Percentiles rank a stretch among this genome's conserved stretches.
Evolutionary conservation across 192 early-diverging fungal species (phyloP).

Genomic region (Coemansia sp.): DNA sequence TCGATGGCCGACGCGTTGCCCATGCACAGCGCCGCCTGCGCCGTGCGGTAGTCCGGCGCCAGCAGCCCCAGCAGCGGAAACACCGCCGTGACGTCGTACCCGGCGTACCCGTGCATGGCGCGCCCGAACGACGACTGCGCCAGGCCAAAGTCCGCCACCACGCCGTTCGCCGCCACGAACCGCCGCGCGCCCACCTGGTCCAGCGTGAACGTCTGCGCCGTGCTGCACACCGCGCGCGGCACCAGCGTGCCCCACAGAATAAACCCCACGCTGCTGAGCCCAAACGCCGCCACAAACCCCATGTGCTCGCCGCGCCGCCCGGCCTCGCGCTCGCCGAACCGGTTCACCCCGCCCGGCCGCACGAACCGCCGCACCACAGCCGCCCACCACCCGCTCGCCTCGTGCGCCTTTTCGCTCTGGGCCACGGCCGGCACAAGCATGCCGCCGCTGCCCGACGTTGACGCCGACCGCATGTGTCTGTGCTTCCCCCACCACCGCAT

Average conservation of each 20-base stretch:
- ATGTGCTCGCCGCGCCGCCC: constrained; percentile 40
- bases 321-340: constrained; percentile 44
- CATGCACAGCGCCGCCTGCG: constrained; percentile 19
- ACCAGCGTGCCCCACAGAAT: constrained; percentile 57
- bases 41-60: constrained; percentile 17
- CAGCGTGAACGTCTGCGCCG: constrained; percentile 49
- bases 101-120: constrained; percentile 47
- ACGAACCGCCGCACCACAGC: constrained; percentile 22
- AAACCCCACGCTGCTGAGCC: constrained; percentile 51
- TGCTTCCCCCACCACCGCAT: not conserved
- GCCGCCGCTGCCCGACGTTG: constrained; percentile 1
- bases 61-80: constrained; percentile 51
- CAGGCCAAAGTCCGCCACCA: constrained; percentile 53
- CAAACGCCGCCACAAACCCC: constrained; percentile 50
- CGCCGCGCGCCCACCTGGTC: constrained; percentile 25
- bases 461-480: not conserved
- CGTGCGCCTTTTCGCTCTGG: not conserved
- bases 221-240: constrained; percentile 54
- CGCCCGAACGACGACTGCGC: constrained; percentile 34
- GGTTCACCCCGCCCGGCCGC: constrained; percentile 54
- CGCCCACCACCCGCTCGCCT: not conserved
- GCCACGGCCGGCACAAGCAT: not conserved
- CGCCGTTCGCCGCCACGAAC: constrained; percentile 54
- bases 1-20: constrained; percentile 17
- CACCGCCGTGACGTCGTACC: constrained; percentile 47